Percentiles rank a stretch among this genome's conserved stretches.
Evolutionary conservation across 2,329 filamentous ascomycete genomes (phyloP).

Genomic region (Diaporthe velutina): DNA sequence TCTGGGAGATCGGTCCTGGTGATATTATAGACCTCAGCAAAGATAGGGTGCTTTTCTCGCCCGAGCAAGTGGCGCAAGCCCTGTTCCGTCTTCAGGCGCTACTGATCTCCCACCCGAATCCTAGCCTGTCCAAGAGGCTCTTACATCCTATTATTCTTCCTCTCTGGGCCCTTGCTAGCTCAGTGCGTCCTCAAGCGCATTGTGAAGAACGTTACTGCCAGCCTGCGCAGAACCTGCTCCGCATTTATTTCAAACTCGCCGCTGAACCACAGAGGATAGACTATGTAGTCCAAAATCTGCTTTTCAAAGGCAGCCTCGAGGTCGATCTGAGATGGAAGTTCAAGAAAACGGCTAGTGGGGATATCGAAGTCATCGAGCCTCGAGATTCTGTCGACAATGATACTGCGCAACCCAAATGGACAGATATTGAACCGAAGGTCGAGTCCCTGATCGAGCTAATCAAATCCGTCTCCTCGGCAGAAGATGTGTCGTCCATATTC

Average conservation of each 20-base stretch:
- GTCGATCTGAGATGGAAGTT: slow-evolving; percentile 65
- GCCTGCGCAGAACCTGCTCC: slow-evolving; percentile 64
- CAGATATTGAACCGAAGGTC: slow-evolving; percentile 62
- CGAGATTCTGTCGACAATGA: slow-evolving; percentile 39
- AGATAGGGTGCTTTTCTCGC: slow-evolving; percentile 59
- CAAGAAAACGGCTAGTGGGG: slow-evolving; percentile 56
- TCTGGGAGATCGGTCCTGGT: slow-evolving; percentile 43
- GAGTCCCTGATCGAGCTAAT: slow-evolving; percentile 64
- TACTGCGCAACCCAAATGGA: slow-evolving; percentile 52
- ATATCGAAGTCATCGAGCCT: slow-evolving; percentile 63
- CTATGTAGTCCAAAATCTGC: slow-evolving; percentile 65
- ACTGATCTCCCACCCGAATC: slow-evolving; percentile 74
- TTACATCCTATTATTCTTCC: slow-evolving; percentile 70
- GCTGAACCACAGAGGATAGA: slow-evolving; percentile 63
- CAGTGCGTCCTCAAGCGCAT: slow-evolving; percentile 52
- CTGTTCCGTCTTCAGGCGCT: slow-evolving; percentile 69
- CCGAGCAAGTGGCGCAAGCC: slow-evolving; percentile 61
- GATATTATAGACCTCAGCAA: slow-evolving; percentile 61
- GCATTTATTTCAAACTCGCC: slow-evolving; percentile 69
- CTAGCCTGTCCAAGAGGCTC: slow-evolving; percentile 73
- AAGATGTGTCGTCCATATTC: slow-evolving; percentile 72
- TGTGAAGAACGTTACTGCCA: slow-evolving; percentile 56
- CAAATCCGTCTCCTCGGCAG: slow-evolving; percentile 61
- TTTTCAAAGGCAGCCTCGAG: slow-evolving; percentile 63
- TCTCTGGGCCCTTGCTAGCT: slow-evolving; percentile 73